Base-by-base conservation (phyloP, 805 yeast genomes). In the Kuraishia borneana region DNA sequence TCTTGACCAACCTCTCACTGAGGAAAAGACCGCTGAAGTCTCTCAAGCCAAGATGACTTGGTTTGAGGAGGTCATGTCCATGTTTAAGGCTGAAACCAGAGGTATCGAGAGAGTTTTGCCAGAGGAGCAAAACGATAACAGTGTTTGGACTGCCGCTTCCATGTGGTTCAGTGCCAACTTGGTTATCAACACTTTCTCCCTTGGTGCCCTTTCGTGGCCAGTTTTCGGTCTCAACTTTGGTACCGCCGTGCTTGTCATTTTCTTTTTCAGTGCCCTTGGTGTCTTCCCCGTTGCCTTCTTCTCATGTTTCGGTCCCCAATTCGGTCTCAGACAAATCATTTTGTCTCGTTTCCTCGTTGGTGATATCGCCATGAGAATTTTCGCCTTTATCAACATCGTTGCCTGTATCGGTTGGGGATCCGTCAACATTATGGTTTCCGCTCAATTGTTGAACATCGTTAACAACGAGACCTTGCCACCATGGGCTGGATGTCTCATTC, bases 371-470 rank as follows among this genome's bases (percentile, higher is more conserved):
- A 77, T 82, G 59, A 72, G 94, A 54, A 66, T 85, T 37, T 80
- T 84, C 49, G 78, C 94, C 7, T 55, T 79, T 31, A 65, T 88
- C 53, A 85, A 87, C 52, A 70, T 76, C 48, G 56, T 88, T 41
- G 88, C 95, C 19, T 83, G 95, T 70, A 73, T 87, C 36, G 96
- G 96, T 47, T 88, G 96, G 96, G 83, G 92, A 58, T 84, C 95
- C 7, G 89, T 85, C 32, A 88, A 88, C 59, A 83, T 83, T 41
- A 82, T 87, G 73, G 81, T 87, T 21, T 76, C 92, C 23, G 95
- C 95, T 18, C 92, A 84, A 56, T 61, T 87, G 42, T 63, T 87
- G 39, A 76, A 79, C 58, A 73, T 81, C 51, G 79, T 88, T 40
- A 84, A 84, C 63, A 61, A 56, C 40, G 62, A 61, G 26, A 58